Evolutionary conservation across 768 basidiomycete genomes (phyloP).

Genomic region (Mycena sanguinolenta): DNA sequence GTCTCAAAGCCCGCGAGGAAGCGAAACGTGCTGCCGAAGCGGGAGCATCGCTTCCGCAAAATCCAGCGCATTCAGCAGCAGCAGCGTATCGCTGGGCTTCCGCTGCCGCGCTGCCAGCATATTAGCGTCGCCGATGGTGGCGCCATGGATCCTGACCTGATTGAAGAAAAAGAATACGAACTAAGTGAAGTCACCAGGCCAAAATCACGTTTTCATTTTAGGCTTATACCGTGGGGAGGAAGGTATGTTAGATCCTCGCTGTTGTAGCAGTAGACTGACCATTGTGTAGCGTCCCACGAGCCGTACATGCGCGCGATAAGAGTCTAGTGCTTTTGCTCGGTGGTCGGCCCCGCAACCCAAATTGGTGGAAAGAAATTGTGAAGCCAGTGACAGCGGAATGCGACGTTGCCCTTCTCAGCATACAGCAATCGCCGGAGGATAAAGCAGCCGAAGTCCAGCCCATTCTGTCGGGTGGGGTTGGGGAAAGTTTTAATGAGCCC

Average conservation of each 20-base stretch:
- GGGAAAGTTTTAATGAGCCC: not conserved
- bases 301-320: no score
- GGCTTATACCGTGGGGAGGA: not conserved
- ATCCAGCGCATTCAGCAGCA: not conserved
- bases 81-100: no score
- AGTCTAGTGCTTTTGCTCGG: no score
- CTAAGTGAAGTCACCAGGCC: not conserved
- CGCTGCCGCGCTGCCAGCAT: no score
- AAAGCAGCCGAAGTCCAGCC: not conserved
- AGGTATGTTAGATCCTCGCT: no score
- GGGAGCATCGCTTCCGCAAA: constrained; percentile 2
- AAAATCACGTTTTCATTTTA: not conserved
- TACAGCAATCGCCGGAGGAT: not conserved
- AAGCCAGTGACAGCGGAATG: not conserved
- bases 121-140: not conserved
- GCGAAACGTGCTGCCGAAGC: not conserved
- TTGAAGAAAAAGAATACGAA: not conserved
- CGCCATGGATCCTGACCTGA: not conserved
- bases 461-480: not conserved
- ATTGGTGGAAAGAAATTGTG: no score
- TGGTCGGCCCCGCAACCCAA: no score
- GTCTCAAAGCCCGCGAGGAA: not conserved
- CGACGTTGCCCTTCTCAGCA: not conserved
- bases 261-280: no score
- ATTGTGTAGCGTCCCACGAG: no score